Evolutionary conservation across 805 yeast genomes (phyloP).

Genomic region (Candida ascalaphidarum): DNA sequence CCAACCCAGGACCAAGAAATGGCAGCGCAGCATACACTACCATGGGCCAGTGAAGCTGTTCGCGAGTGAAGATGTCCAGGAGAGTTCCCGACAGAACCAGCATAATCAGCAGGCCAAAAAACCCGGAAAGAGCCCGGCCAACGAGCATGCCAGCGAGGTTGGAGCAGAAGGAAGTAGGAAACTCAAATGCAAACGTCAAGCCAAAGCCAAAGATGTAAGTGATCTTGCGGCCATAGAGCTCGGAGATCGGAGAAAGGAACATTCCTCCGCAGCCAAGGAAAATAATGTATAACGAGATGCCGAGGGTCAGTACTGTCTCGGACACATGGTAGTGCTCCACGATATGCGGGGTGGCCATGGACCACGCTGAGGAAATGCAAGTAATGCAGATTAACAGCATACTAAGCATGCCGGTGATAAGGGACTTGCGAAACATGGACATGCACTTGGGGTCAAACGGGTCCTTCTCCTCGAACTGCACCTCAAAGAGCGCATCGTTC

Average conservation of each 20-base stretch:
- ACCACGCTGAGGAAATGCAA: slow-evolving; percentile 20
- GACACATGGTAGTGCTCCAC: slow-evolving; percentile 13
- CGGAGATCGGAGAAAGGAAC: slow-evolving; percentile 51
- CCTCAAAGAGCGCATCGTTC: no score
- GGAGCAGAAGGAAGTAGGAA: slow-evolving; percentile 15
- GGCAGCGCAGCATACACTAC: slow-evolving; percentile 20
- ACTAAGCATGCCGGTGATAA: slow-evolving; percentile 13
- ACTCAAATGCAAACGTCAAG: slow-evolving; percentile 12
- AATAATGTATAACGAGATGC: slow-evolving; percentile 19
- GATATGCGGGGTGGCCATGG: slow-evolving; percentile 15
- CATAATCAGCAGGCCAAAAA: slow-evolving; percentile 19
- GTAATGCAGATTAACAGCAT: slow-evolving; percentile 17
- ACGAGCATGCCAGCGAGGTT: slow-evolving; percentile 18
- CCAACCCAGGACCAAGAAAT: slow-evolving; percentile 21
- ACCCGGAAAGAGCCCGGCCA: slow-evolving; percentile 18
- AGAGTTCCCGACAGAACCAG: slow-evolving; percentile 22
- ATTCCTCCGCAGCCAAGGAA: slow-evolving; percentile 21
- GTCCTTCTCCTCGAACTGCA: not conserved
- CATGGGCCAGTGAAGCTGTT: slow-evolving; percentile 13
- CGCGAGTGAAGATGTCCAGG: slow-evolving; percentile 16
- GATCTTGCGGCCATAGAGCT: slow-evolving; percentile 53
- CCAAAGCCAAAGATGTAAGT: slow-evolving; percentile 27
- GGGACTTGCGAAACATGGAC: slow-evolving; percentile 10
- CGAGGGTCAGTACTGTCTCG: slow-evolving; percentile 16
- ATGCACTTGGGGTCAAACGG: not conserved